These are phyloP conservation scores for Neurospora sp. DNA, from an alignment of 495 filamentous ascomycete genomes.

Conservation along the genomic window DNA sequence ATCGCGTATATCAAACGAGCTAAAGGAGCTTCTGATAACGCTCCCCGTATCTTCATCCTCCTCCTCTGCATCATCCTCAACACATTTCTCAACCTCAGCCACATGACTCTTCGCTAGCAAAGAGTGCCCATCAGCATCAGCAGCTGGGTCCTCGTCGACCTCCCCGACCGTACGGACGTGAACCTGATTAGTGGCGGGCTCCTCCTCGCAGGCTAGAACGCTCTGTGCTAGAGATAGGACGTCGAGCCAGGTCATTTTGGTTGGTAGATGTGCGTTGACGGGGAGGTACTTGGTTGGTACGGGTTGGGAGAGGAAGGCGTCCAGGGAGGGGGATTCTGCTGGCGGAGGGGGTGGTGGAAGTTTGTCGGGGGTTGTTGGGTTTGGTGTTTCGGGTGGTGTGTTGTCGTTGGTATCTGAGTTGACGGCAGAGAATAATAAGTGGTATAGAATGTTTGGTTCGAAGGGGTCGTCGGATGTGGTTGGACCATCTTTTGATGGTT, in stretches of 20 bases:
- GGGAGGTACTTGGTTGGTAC: neutral
- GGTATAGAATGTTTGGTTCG: neutral
- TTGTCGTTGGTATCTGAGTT: neutral
- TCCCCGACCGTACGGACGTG: neutral
- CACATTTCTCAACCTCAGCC: neutral
- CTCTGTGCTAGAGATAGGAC: neutral
- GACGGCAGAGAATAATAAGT: neutral
- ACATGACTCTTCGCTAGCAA: neutral
- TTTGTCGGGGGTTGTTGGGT: neutral
- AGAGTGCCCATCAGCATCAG: neutral
- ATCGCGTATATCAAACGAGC: neutral
- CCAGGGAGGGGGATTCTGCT: neutral
- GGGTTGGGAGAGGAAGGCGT: neutral
- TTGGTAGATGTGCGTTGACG: neutral
- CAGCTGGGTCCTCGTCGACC: neutral
- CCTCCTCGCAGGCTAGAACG: neutral
- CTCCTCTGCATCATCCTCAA: neutral
- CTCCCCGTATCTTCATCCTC: neutral
- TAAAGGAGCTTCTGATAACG: neutral
- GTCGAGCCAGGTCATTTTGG: neutral
- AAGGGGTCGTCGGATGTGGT: neutral
- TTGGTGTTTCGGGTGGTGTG: neutral
- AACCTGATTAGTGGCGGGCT: neutral
- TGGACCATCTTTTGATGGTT: neutral
- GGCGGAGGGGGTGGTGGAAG: neutral